phyloP scores from a whole-genome alignment of 441 rosid species.

The Arabidopsis lyrata region DNA sequence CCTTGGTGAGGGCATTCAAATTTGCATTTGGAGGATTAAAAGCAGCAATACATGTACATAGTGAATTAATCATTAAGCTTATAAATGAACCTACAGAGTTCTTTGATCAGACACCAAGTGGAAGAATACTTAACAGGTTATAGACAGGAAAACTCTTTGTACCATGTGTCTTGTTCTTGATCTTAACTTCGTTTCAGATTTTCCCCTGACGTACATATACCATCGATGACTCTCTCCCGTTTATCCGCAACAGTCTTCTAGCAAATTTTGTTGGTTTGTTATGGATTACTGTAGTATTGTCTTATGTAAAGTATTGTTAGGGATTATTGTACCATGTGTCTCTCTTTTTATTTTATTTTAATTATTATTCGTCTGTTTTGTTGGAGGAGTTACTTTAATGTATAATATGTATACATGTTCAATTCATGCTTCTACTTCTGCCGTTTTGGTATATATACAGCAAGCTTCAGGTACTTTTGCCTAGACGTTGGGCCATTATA shows the following conservation, averaged over 20 bases:
- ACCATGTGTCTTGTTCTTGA: constrained; percentile 31
- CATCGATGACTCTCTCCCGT: constrained; percentile 98
- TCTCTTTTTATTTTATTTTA: constrained; percentile 7
- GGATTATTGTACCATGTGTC: background rate
- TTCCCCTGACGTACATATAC: constrained; percentile 93
- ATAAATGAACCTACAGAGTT: constrained; percentile 83
- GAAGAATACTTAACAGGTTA: constrained; percentile 98
- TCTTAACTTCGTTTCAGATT: constrained; percentile 22
- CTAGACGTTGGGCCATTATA: background rate
- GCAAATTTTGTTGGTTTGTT: constrained; percentile 94
- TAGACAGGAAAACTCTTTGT: constrained; percentile 34
- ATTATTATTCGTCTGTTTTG: constrained; percentile 5
- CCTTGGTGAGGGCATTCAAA: constrained; percentile 92
- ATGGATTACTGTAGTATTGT: constrained; percentile 84
- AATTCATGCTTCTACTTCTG: constrained; percentile 81
- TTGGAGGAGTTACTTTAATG: constrained; percentile 17
- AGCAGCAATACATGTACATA: constrained; percentile 84
- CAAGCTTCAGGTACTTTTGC: constrained; percentile 82
- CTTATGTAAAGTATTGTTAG: constrained; percentile 55
- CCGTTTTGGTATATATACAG: constrained; percentile 97
- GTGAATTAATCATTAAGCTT: constrained; percentile 71
- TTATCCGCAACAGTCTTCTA: constrained; percentile 91
- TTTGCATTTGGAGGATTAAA: constrained; percentile 94
- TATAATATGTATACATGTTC: constrained; percentile 57
- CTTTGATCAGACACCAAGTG: constrained; percentile 96